These are phyloP conservation scores for Ceratonia siliqua DNA, from an alignment of 306 rosid genomes.

Conservation along the genomic window DNA sequence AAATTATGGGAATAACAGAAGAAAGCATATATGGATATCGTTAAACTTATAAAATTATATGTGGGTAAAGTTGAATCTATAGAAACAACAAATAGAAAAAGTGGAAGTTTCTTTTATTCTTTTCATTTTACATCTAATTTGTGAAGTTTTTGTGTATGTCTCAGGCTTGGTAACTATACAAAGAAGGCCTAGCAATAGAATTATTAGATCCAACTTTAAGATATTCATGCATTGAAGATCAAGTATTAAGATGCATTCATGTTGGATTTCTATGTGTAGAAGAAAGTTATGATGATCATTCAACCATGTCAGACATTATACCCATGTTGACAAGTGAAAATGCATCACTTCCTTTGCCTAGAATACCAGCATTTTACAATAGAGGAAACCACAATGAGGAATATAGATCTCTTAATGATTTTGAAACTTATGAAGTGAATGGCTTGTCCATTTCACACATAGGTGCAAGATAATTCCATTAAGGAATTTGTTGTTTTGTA, in stretches of 20 bases:
- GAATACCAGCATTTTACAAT: slow-evolving; percentile 30
- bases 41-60: neutral
- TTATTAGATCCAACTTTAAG: slow-evolving; percentile 19
- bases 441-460: slow-evolving; percentile 15
- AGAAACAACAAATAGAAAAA: neutral
- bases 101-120: neutral
- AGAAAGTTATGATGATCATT: slow-evolving; percentile 16
- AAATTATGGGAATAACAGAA: neutral
- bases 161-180: slow-evolving; percentile 24
- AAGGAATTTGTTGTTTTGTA: neutral
- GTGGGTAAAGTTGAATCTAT: neutral
- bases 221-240: neutral
- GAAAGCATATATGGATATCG: neutral
- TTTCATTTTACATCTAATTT: neutral
- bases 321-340: slow-evolving; percentile 28
- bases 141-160: neutral
- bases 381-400: neutral
- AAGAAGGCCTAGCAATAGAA: slow-evolving; percentile 23
- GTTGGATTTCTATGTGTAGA: slow-evolving; percentile 29
- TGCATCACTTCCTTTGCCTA: slow-evolving; percentile 27
- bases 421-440: slow-evolving; percentile 12
- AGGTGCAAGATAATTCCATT: neutral
- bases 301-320: slow-evolving; percentile 33
- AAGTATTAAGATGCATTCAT: slow-evolving; percentile 32
- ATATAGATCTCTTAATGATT: neutral